These are phyloP conservation scores for Cardiospermum halicacabum DNA, from an alignment of 345 rosid genomes.

Conservation along the genomic window DNA sequence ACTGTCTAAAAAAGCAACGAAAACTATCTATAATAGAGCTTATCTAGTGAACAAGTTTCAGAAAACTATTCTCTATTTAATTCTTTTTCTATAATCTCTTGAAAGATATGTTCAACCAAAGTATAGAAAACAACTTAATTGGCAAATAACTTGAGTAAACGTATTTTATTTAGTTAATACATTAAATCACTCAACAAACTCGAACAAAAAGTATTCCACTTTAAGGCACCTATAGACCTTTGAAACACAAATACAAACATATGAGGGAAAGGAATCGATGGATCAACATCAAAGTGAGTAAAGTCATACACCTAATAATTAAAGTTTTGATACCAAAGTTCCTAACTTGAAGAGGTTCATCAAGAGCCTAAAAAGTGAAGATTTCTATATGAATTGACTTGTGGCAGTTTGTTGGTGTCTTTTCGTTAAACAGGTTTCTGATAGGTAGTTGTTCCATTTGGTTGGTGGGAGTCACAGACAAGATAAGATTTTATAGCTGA, in stretches of 20 bases:
- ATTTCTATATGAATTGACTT: neutral
- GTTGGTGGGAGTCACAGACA: neutral
- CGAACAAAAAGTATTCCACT: neutral
- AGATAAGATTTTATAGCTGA: neutral
- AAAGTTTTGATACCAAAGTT: no score
- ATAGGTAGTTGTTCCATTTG: neutral
- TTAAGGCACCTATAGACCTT: neutral
- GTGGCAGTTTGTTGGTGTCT: neutral
- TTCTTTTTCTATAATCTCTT: no score
- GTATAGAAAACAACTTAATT: neutral
- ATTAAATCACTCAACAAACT: neutral
- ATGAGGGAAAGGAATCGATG: no score
- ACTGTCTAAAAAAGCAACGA: no score
- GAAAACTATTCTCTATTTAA: no score
- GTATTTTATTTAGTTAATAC: neutral
- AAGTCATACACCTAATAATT: neutral
- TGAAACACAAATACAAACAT: no score
- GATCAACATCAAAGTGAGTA: no score
- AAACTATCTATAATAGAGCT: no score
- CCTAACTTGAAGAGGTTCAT: no score
- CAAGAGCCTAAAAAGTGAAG: no score
- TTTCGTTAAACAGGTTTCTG: neutral
- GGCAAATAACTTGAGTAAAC: neutral
- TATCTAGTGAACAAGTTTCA: no score
- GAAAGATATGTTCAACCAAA: neutral